Evolutionary conservation across 2,329 filamentous ascomycete species (phyloP).

Genomic region (Diplodia mutila): DNA sequence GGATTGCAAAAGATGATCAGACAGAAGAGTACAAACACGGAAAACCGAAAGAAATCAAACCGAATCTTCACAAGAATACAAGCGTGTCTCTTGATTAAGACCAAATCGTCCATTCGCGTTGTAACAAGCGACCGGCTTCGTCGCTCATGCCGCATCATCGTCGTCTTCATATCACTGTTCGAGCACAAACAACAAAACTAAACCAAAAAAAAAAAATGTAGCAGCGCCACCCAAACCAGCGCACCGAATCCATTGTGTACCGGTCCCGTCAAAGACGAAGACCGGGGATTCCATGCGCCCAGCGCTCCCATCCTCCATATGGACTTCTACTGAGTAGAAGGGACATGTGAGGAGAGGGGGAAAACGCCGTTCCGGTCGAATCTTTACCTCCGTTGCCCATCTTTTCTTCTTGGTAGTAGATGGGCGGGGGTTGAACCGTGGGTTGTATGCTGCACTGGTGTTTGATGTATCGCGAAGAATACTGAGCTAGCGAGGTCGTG

Average conservation of each 20-base stretch:
- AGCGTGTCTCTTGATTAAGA: neutral
- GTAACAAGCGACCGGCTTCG: no score
- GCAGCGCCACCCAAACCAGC: slow-evolving; percentile 11
- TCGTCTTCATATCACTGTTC: neutral
- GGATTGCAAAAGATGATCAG: neutral
- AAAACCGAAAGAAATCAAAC: neutral
- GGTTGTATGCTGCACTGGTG: neutral
- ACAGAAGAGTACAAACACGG: neutral
- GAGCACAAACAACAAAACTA: neutral
- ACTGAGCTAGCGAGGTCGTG: slow-evolving; percentile 58
- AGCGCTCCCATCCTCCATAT: no score
- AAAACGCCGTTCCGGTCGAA: neutral
- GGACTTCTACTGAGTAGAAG: neutral
- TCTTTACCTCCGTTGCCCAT: neutral
- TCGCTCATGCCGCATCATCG: neutral
- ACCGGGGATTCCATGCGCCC: neutral
- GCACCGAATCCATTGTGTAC: neutral
- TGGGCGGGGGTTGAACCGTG: slow-evolving; percentile 38
- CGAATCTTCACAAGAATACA: neutral
- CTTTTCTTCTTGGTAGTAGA: neutral
- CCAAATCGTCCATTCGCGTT: neutral
- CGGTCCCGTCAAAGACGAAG: neutral
- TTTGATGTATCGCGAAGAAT: slow-evolving; percentile 52
- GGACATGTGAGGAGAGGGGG: neutral
- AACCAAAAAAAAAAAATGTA: neutral